Evolutionary conservation across 1,139 yeast species (phyloP).

Genomic region (Lodderomyces elongisporus): DNA sequence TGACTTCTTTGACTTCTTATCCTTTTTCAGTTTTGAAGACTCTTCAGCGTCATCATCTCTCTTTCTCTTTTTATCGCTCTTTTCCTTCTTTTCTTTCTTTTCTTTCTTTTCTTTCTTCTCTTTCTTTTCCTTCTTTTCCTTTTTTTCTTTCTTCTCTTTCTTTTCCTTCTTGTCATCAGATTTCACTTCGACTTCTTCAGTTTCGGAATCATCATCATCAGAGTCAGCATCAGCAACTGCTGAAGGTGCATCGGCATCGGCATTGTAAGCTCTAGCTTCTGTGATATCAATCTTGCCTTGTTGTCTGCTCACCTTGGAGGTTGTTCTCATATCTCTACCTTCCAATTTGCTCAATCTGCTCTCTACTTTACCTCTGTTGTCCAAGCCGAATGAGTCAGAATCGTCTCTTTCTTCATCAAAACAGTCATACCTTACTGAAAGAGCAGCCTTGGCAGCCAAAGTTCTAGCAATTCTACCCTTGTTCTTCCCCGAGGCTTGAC

Average conservation of each 20-base stretch:
- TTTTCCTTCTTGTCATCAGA: slow-evolving; percentile 19
- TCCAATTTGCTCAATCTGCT: slow-evolving; percentile 90
- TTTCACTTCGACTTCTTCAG: slow-evolving; percentile 32
- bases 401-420: slow-evolving; percentile 95
- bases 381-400: slow-evolving; percentile 89
- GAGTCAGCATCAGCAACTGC: slow-evolving; percentile 34
- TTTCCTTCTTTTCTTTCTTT: slow-evolving; percentile 38
- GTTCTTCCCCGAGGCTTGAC: slow-evolving; percentile 94
- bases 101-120: slow-evolving; percentile 36
- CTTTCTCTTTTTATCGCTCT: slow-evolving; percentile 34
- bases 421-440: slow-evolving; percentile 93
- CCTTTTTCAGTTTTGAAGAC: slow-evolving; percentile 16
- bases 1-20: slow-evolving; percentile 29
- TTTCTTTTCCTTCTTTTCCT: slow-evolving; percentile 41
- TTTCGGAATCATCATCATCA: slow-evolving; percentile 44
- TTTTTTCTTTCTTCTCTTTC: slow-evolving; percentile 38
- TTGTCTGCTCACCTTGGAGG: slow-evolving; percentile 69
- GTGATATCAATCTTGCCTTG: slow-evolving; percentile 79
- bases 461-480: slow-evolving; percentile 99
- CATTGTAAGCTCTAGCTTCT: slow-evolving; percentile 85
- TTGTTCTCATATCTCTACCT: slow-evolving; percentile 87
- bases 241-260: slow-evolving; percentile 77
- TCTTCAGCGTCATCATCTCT: slow-evolving; percentile 3
- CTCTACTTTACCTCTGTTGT: slow-evolving; percentile 90
- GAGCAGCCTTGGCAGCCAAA: slow-evolving; percentile 97